A percentile compares a stretch with the other conserved stretches of the same genome.
Evolutionary conservation across 768 basidiomycete genomes (phyloP).

Genomic region (Russula emetica): DNA sequence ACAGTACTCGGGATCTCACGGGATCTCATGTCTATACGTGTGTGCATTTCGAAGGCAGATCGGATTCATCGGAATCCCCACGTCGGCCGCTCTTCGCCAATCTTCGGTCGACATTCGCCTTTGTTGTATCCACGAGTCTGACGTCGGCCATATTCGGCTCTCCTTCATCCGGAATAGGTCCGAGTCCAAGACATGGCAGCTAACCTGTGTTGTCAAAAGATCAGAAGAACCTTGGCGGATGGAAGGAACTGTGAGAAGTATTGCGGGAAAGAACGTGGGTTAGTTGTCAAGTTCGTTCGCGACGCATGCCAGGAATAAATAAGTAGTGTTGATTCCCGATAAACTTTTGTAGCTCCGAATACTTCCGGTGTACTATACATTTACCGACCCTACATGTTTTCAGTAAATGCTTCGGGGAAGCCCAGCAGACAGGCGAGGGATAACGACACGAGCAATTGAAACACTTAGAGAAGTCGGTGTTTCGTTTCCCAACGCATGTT

Average conservation of each 20-base stretch:
- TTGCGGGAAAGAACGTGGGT: not conserved
- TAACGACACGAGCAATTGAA: not conserved
- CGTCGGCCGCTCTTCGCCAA: not conserved
- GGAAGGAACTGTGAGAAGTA: not conserved
- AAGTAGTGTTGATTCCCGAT: too few species aligned
- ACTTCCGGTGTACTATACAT: not conserved
- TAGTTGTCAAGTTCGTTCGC: not conserved
- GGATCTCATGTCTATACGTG: not conserved
- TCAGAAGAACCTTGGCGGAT: not conserved
- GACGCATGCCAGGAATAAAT: not conserved
- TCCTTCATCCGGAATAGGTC: too few species aligned
- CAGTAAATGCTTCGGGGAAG: too few species aligned
- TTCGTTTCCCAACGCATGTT: not conserved
- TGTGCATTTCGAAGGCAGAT: too few species aligned
- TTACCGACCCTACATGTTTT: too few species aligned
- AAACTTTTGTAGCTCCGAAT: not conserved
- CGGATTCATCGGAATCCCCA: too few species aligned
- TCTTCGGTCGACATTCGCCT: not conserved
- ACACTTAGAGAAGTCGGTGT: not conserved
- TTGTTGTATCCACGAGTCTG: not conserved
- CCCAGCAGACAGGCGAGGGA: not conserved
- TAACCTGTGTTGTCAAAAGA: not conserved
- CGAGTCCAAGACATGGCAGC: not conserved
- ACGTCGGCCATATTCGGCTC: not conserved
- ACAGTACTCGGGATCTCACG: not conserved